Evolutionary conservation across 1,284 basidiomycete genomes (phyloP).

Genomic region (Sphaerobolus stellatus): DNA sequence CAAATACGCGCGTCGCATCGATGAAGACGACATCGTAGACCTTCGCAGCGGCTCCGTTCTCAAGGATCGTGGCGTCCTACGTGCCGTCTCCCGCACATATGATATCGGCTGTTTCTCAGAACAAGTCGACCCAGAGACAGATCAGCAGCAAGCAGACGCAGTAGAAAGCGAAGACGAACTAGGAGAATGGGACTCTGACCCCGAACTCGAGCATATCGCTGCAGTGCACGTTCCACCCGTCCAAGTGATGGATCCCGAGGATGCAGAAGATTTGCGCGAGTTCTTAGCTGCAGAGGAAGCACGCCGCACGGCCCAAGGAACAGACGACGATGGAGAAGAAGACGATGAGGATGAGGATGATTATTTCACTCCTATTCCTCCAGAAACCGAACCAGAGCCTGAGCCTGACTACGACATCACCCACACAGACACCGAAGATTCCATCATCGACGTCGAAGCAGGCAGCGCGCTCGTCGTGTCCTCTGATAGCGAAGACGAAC

Average conservation of each 20-base stretch:
- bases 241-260: conserved; percentile 43
- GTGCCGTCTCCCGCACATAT: conserved; percentile 39
- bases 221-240: conserved; percentile 41
- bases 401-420: background rate
- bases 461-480: background rate
- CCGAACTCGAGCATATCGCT: conserved; percentile 13
- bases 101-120: conserved; percentile 48
- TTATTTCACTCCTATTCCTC: no score
- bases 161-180: conserved; percentile 32
- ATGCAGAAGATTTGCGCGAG: conserved; percentile 58
- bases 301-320: background rate
- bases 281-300: conserved; percentile 62
- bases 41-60: conserved; percentile 55
- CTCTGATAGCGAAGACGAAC: conserved; percentile 9
- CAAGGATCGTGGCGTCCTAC: conserved; percentile 66
- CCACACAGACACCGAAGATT: conserved; percentile 1
- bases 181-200: conserved; percentile 16
- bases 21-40: conserved; percentile 77
- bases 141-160: conserved; percentile 20
- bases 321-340: background rate
- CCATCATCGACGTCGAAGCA: conserved; percentile 2
- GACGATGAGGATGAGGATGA: background rate
- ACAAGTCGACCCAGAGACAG: conserved; percentile 20
- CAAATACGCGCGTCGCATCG: conserved; percentile 60
- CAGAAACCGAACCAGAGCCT: background rate